These are phyloP conservation scores for Suillus spraguei DNA, from an alignment of 768 basidiomycete genomes.

Conservation along the genomic window DNA sequence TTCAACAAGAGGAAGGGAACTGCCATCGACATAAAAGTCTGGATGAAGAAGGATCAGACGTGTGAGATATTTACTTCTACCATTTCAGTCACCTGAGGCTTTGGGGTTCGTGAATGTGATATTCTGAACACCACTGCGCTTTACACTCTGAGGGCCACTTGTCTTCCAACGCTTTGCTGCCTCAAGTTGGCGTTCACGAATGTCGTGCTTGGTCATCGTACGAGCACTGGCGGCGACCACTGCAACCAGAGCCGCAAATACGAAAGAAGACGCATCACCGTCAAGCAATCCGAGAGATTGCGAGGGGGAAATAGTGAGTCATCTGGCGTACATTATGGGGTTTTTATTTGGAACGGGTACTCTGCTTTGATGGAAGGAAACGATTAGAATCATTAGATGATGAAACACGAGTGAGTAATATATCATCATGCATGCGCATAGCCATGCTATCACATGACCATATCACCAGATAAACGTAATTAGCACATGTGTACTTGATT, in stretches of 20 bases:
- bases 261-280: constrained; percentile 19
- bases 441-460: too few species aligned
- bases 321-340: neutral
- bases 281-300: neutral
- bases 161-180: constrained; percentile 46
- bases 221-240: constrained; percentile 14
- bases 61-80: neutral
- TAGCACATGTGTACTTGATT: too few species aligned
- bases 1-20: constrained; percentile 62
- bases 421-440: too few species aligned
- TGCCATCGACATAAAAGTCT: constrained; percentile 76
- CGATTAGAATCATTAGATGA: too few species aligned
- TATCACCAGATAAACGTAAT: too few species aligned
- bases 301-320: neutral
- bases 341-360: neutral
- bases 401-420: too few species aligned
- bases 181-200: constrained; percentile 48
- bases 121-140: constrained; percentile 46
- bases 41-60: neutral
- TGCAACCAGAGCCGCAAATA: constrained; percentile 17
- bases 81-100: constrained; percentile 49
- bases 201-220: constrained; percentile 42
- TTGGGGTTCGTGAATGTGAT: constrained; percentile 72
- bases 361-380: too few species aligned
- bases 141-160: neutral